phyloP scores from a whole-genome alignment of 352 stramenopile species.

The Phytophthora cactorum region DNA sequence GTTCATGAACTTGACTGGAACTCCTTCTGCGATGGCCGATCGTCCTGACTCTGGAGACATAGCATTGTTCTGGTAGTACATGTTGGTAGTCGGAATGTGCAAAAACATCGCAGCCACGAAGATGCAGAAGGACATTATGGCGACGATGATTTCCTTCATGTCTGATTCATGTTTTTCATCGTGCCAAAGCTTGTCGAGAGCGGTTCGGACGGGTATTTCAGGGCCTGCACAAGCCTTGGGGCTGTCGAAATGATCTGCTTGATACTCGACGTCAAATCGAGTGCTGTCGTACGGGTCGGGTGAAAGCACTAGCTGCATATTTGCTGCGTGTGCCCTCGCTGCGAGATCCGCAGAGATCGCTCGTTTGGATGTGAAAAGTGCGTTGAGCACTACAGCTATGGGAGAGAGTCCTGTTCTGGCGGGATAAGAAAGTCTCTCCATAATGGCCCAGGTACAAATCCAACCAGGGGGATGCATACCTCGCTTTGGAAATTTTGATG shows the following conservation, averaged over 20 bases:
- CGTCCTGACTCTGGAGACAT: conserved; percentile 35
- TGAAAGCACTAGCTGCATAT: conserved; percentile 21
- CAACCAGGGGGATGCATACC: no score
- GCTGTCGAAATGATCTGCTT: neutral
- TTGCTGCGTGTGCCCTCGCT: neutral
- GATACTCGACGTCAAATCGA: conserved; percentile 17
- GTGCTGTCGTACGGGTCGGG: conserved; percentile 9
- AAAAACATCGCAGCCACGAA: conserved; percentile 54
- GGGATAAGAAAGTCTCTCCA: neutral
- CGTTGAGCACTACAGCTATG: neutral
- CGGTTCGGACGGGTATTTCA: conserved; percentile 30
- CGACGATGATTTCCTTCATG: conserved; percentile 40
- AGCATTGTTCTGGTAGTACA: conserved; percentile 42
- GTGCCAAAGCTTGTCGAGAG: conserved; percentile 38
- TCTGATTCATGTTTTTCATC: conserved; percentile 47
- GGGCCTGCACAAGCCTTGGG: neutral
- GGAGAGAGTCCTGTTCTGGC: conserved; percentile 6
- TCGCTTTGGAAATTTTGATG: no score
- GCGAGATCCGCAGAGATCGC: neutral
- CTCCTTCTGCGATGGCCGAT: conserved; percentile 12
- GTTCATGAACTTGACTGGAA: conserved; percentile 42
- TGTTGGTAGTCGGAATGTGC: conserved; percentile 42
- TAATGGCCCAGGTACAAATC: neutral
- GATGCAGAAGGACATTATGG: conserved; percentile 43
- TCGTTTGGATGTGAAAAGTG: conserved; percentile 1